A percentile compares a stretch with the other conserved stretches of the same genome.
phyloP scores from a whole-genome alignment of 163 green algal genomes.

The Scenedesmus sp. region DNA sequence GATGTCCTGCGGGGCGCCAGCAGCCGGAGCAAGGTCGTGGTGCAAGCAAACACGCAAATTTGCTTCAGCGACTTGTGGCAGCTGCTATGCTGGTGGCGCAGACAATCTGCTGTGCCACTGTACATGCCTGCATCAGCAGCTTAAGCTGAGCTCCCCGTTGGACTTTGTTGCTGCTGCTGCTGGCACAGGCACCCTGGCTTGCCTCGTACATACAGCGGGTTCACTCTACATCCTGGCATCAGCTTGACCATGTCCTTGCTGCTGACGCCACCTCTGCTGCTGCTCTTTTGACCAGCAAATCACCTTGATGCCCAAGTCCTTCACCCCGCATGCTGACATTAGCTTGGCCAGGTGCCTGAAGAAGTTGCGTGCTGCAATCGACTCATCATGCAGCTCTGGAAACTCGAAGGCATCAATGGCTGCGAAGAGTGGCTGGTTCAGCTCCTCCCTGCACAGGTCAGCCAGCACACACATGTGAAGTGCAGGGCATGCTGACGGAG shows the following conservation, averaged over 20 bases:
- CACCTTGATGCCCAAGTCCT: constrained; percentile 87
- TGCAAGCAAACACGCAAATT: not conserved
- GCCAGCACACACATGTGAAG: not conserved
- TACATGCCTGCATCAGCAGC: too few species aligned
- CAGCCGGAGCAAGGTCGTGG: not conserved
- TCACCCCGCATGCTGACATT: constrained; percentile 84
- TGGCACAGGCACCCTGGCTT: too few species aligned
- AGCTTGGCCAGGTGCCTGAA: constrained; percentile 78
- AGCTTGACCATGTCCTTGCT: not conserved
- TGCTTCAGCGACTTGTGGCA: not conserved
- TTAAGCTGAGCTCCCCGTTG: too few species aligned
- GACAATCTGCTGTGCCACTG: not conserved
- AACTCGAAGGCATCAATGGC: constrained; percentile 91
- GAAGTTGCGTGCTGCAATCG: constrained; percentile 91
- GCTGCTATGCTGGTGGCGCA: not conserved
- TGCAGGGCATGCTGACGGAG: not conserved
- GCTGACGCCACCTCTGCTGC: not conserved
- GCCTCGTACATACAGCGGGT: too few species aligned
- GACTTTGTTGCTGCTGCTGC: too few species aligned
- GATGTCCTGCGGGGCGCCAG: constrained; percentile 78
- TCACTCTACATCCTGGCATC: too few species aligned
- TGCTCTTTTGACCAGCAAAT: not conserved
- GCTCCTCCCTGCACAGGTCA: constrained; percentile 83
- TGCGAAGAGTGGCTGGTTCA: constrained; percentile 91
- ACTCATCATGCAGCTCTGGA: constrained; percentile 96